phyloP scores from a whole-genome alignment of 768 basidiomycete species.

The Saitozyma sp. region DNA sequence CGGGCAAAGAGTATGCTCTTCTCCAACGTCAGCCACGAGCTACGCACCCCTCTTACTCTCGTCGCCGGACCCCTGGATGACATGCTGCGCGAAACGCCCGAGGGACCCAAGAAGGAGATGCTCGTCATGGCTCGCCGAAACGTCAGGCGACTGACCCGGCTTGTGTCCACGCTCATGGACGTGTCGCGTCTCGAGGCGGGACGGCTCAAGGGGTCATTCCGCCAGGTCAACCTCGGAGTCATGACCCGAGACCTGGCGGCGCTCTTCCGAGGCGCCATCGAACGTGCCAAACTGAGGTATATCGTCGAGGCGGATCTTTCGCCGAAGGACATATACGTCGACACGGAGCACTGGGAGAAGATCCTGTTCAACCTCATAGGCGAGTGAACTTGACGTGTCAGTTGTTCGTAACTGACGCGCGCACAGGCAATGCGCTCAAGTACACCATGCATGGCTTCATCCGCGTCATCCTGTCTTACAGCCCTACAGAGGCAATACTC shows the following conservation, averaged over 20 bases:
- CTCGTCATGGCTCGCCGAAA: constrained; percentile 41
- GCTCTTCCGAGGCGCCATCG: constrained; percentile 52
- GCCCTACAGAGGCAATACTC: constrained; percentile 33
- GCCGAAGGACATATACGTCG: constrained; percentile 42
- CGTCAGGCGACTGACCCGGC: constrained; percentile 35
- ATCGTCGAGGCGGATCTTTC: constrained; percentile 44
- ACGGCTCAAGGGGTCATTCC: constrained; percentile 47
- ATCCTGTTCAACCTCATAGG: constrained; percentile 53
- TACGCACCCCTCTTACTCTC: constrained; percentile 38
- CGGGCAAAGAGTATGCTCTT: constrained; percentile 42
- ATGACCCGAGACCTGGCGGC: constrained; percentile 51
- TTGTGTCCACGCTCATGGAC: constrained; percentile 55
- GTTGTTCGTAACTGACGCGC: not conserved
- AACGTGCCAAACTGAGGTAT: constrained; percentile 40
- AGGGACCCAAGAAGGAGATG: constrained; percentile 37
- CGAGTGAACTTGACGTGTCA: not conserved
- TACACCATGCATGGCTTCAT: constrained; percentile 45
- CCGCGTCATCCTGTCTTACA: constrained; percentile 39
- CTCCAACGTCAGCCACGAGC: constrained; percentile 39
- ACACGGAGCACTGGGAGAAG: constrained; percentile 52
- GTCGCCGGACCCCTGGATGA: constrained; percentile 48
- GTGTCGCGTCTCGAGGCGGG: constrained; percentile 52
- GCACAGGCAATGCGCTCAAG: constrained; percentile 51
- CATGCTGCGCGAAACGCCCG: constrained; percentile 27
- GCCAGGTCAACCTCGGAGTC: constrained; percentile 44